Conservation (phyloP, 1,284 basidiomycete genomes). For the Tylopilus sp. region DNA sequence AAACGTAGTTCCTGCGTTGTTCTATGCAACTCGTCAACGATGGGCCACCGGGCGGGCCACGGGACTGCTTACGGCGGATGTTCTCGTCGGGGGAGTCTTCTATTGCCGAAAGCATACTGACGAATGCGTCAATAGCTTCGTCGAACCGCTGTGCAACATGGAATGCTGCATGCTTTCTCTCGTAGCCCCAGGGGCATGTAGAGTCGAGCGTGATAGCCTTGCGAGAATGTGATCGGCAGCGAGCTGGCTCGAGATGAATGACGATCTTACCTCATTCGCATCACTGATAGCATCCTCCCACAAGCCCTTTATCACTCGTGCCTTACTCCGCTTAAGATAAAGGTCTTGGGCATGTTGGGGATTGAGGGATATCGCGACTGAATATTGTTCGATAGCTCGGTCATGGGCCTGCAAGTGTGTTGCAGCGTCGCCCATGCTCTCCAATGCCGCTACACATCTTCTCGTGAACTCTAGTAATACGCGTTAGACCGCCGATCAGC, state of each 20-base stretch:
- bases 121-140: not conserved
- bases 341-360: not conserved
- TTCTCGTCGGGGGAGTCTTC: not conserved
- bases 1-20: not conserved
- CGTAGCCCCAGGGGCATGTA: conserved; percentile 1
- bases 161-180: conserved; percentile 1
- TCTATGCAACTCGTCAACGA: not conserved
- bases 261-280: not conserved
- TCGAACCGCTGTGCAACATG: not conserved
- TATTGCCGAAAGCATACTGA: not conserved
- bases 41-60: not conserved
- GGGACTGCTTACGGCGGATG: not conserved
- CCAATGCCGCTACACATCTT: not conserved
- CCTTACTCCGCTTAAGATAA: conserved; percentile 2
- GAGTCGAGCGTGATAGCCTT: conserved; percentile 1
- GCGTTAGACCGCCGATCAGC: not conserved
- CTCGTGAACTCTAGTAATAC: conserved; percentile 3
- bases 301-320: not conserved
- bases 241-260: not conserved
- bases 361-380: conserved; percentile 9
- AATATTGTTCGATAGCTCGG: conserved; percentile 10
- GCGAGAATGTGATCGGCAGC: not conserved
- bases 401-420: conserved; percentile 2
- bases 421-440: conserved; percentile 6
- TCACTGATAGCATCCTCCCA: conserved; percentile 1